Conservation (phyloP, 75 land plant genomes). For the Picea sitchensis region DNA sequence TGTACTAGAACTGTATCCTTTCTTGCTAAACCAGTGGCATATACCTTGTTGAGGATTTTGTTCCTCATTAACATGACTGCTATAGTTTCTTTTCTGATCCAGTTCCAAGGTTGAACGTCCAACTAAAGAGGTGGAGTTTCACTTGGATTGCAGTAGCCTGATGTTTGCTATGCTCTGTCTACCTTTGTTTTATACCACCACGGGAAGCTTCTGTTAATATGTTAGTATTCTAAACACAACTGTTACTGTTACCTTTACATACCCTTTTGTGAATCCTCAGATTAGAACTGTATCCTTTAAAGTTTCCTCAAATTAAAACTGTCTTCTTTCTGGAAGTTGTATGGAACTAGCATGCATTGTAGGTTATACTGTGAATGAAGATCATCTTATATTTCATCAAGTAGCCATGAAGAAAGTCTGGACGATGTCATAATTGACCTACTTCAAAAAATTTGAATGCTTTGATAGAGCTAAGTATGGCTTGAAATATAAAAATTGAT, state of each 20-base stretch:
- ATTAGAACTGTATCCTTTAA: background rate
- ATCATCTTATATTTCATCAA: background rate
- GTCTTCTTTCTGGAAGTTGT: background rate
- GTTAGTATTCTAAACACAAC: no score
- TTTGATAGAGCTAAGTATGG: background rate
- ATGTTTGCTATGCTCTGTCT: constrained; percentile 3
- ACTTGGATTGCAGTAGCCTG: background rate
- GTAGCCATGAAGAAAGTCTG: background rate
- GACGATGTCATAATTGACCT: background rate
- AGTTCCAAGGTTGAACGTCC: background rate
- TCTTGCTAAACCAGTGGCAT: background rate
- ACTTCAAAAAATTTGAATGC: background rate
- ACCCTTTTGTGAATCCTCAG: background rate
- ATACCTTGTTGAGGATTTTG: background rate
- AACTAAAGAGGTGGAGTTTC: background rate
- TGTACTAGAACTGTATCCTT: background rate
- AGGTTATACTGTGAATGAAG: background rate
- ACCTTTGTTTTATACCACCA: background rate
- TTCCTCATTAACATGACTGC: background rate
- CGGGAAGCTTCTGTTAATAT: background rate
- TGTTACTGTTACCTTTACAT: background rate
- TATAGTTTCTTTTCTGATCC: no score
- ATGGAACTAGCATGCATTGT: background rate
- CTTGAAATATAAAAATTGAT: background rate
- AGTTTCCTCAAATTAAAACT: background rate